phyloP scores from a whole-genome alignment of 2,329 filamentous ascomycete genomes.

The Diplodia corticola region DNA sequence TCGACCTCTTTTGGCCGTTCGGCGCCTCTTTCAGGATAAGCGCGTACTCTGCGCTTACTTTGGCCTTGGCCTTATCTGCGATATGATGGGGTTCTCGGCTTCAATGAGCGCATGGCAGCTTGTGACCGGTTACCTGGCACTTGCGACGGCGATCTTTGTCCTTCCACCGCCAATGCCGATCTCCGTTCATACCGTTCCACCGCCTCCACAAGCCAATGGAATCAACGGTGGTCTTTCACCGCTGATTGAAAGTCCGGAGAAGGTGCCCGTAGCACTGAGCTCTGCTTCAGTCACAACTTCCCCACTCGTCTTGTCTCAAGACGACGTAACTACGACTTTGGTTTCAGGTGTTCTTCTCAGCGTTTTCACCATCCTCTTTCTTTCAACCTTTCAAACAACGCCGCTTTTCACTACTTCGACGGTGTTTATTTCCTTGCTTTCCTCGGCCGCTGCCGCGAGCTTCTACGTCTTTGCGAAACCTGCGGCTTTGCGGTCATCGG shows the following conservation, averaged over 20 bases:
- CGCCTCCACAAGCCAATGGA: constrained; percentile 5
- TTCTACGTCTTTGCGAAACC: constrained; percentile 47
- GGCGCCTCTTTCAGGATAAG: constrained; percentile 33
- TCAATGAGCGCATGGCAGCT: constrained; percentile 28
- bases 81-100: constrained; percentile 33
- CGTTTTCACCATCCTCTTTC: constrained; percentile 39
- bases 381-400: constrained; percentile 35
- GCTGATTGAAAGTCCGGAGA: constrained; percentile 21
- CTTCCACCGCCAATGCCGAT: constrained; percentile 52
- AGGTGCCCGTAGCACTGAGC: neutral
- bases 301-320: constrained; percentile 38
- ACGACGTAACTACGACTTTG: constrained; percentile 47
- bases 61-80: constrained; percentile 35
- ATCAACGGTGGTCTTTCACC: constrained; percentile 13
- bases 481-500: constrained; percentile 42
- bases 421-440: constrained; percentile 42
- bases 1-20: constrained; percentile 30
- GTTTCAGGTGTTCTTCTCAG: constrained; percentile 42
- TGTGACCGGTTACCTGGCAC: constrained; percentile 49
- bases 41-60: constrained; percentile 41
- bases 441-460: constrained; percentile 45
- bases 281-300: constrained; percentile 25
- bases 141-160: constrained; percentile 48
- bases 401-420: constrained; percentile 37
- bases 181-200: constrained; percentile 17